phyloP scores from a whole-genome alignment of 2,329 filamentous ascomycete genomes.

The Pseudopithomyces maydicus region DNA sequence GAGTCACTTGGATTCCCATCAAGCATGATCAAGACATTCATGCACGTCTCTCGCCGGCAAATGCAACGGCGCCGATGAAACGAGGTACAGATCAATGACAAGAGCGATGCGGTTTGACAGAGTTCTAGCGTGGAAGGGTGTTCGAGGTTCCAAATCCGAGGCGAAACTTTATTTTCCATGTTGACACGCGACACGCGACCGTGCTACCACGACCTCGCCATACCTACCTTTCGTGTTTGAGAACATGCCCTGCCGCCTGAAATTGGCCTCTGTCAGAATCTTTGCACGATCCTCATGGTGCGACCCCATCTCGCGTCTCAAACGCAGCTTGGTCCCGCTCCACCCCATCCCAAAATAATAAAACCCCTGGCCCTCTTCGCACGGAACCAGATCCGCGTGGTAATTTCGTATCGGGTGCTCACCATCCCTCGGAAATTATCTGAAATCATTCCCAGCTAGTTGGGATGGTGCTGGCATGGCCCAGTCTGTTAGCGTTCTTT shows the following conservation, averaged over 20 bases:
- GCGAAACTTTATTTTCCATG: neutral
- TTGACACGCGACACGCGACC: neutral
- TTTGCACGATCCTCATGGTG: no score
- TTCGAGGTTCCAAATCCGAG: neutral
- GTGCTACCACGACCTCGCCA: neutral
- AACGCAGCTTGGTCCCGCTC: neutral
- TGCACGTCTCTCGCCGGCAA: no score
- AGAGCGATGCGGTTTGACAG: neutral
- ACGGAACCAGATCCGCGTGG: neutral
- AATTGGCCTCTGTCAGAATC: no score
- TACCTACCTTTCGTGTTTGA: neutral
- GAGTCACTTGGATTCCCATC: neutral
- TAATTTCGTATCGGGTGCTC: neutral
- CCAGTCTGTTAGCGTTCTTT: neutral
- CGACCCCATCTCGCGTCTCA: no score
- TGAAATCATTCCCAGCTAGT: neutral
- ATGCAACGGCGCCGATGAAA: neutral
- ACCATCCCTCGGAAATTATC: conserved; percentile 2
- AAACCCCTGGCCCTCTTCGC: neutral
- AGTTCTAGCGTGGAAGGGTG: conserved; percentile 2
- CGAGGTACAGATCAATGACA: neutral
- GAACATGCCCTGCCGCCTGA: neutral
- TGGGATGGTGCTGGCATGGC: neutral
- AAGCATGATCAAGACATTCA: no score
- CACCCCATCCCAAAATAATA: neutral